Conservation (phyloP, 805 yeast genomes). For the Komagataella mondaviorum region DNA sequence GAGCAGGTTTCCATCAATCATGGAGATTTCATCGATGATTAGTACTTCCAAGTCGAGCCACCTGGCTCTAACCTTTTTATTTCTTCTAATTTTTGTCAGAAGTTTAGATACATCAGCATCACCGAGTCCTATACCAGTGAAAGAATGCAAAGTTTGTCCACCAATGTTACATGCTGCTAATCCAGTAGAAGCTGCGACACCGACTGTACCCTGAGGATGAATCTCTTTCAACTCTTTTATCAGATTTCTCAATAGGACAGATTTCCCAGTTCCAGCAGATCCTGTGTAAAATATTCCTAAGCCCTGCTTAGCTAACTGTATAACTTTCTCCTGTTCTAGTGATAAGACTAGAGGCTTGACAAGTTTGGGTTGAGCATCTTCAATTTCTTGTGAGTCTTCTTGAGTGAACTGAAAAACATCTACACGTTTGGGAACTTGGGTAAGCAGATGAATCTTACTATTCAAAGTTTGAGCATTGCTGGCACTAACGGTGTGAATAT, state of each 20-base stretch:
- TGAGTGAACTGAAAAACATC: neutral
- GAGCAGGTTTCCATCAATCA: constrained; percentile 75
- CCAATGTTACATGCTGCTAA: constrained; percentile 91
- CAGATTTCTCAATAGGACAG: constrained; percentile 51
- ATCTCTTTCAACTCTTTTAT: constrained; percentile 35
- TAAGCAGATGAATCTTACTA: neutral
- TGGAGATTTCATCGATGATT: constrained; percentile 86
- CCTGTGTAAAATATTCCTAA: constrained; percentile 65
- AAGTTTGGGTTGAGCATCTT: neutral
- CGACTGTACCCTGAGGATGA: constrained; percentile 37
- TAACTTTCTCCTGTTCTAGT: constrained; percentile 30
- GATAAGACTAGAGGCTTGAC: constrained; percentile 7
- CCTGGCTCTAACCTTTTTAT: constrained; percentile 25
- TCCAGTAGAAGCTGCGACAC: constrained; percentile 93
- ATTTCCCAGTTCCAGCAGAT: constrained; percentile 83
- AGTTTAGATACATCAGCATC: constrained; percentile 31
- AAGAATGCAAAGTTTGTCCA: constrained; percentile 78
- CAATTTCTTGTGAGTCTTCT: neutral
- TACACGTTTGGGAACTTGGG: neutral
- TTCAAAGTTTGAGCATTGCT: neutral
- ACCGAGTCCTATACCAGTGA: constrained; percentile 80
- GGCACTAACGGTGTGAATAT: neutral
- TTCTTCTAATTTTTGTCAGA: constrained; percentile 32
- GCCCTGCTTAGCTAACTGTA: constrained; percentile 34
- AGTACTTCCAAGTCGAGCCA: constrained; percentile 66